A percentile compares a stretch with the other conserved stretches of the same genome.
phyloP scores from a whole-genome alignment of 1,139 yeast species.

The Taiozyma sp. region DNA sequence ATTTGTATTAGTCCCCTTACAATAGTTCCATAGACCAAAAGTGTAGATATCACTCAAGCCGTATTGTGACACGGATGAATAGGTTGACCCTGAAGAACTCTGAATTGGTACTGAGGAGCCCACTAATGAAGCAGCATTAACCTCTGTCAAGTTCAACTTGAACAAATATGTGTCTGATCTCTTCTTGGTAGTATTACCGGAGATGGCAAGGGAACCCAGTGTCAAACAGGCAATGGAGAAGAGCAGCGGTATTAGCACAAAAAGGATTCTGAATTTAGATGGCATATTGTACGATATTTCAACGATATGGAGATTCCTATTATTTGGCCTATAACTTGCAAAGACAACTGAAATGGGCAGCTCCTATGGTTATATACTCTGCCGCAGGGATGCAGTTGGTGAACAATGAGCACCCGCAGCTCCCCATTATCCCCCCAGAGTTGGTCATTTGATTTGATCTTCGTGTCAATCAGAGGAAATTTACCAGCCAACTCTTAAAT shows the following conservation, averaged over 20 bases:
- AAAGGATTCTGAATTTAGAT: constrained; percentile 24
- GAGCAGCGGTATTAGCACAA: constrained; percentile 34
- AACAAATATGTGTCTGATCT: constrained; percentile 35
- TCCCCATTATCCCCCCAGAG: too few species aligned
- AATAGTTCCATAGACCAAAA: constrained; percentile 71
- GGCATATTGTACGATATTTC: constrained; percentile 10
- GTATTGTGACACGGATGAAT: constrained; percentile 18
- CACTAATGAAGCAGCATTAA: constrained; percentile 17
- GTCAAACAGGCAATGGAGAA: constrained; percentile 35
- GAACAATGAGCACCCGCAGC: background rate
- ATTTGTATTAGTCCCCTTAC: constrained; percentile 45
- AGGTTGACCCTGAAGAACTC: background rate
- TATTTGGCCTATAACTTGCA: too few species aligned
- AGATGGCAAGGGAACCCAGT: constrained; percentile 34
- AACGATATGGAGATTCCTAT: background rate
- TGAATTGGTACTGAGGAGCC: constrained; percentile 14
- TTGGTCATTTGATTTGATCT: background rate
- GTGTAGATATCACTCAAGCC: constrained; percentile 62
- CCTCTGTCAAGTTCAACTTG: constrained; percentile 34
- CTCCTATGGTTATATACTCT: background rate
- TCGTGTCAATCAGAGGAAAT: background rate
- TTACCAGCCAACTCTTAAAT: background rate
- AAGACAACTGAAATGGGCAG: too few species aligned
- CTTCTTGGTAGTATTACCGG: constrained; percentile 33
- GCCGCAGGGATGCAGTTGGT: background rate